Conservation (phyloP, 2,329 filamentous ascomycete genomes). For the Penicillium frequentans region DNA sequence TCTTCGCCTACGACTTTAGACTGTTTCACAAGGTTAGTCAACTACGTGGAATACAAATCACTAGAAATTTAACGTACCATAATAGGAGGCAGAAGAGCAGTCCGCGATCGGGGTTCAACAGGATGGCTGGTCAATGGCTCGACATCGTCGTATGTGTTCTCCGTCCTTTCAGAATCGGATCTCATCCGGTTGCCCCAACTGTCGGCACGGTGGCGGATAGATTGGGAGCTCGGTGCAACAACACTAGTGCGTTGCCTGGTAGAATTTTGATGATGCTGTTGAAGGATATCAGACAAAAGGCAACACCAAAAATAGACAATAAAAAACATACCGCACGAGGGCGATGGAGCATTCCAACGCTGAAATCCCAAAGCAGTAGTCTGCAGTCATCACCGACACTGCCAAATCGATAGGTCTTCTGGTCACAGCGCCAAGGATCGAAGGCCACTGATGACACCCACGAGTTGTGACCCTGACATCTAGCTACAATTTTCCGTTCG, state of each 20-base stretch:
- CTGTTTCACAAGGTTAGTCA: slow-evolving; percentile 45
- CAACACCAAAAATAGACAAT: slow-evolving; percentile 6
- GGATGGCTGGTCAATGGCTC: slow-evolving; percentile 69
- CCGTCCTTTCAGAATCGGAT: slow-evolving; percentile 68
- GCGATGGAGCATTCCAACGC: slow-evolving; percentile 89
- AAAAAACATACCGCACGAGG: slow-evolving; percentile 71
- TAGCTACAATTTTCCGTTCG: slow-evolving; percentile 80
- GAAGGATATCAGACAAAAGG: slow-evolving; percentile 6
- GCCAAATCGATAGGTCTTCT: slow-evolving; percentile 91
- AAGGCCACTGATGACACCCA: slow-evolving; percentile 95
- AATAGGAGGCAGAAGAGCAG: slow-evolving; percentile 85
- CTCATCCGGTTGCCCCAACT: slow-evolving; percentile 62
- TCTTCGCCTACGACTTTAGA: slow-evolving; percentile 82
- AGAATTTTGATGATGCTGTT: slow-evolving; percentile 35
- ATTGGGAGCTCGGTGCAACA: slow-evolving; percentile 25
- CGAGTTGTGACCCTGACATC: slow-evolving; percentile 92
- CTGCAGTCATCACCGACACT: slow-evolving; percentile 93
- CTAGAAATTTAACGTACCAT: slow-evolving; percentile 59
- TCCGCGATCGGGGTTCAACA: slow-evolving; percentile 80
- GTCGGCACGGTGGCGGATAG: slow-evolving; percentile 62
- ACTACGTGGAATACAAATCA: neutral
- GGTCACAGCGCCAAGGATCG: slow-evolving; percentile 95
- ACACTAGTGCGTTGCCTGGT: slow-evolving; percentile 42
- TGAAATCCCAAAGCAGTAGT: slow-evolving; percentile 95
- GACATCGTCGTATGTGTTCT: slow-evolving; percentile 42